Conservation (phyloP, 768 basidiomycete species). For the Termitomyces sp. region DNA sequence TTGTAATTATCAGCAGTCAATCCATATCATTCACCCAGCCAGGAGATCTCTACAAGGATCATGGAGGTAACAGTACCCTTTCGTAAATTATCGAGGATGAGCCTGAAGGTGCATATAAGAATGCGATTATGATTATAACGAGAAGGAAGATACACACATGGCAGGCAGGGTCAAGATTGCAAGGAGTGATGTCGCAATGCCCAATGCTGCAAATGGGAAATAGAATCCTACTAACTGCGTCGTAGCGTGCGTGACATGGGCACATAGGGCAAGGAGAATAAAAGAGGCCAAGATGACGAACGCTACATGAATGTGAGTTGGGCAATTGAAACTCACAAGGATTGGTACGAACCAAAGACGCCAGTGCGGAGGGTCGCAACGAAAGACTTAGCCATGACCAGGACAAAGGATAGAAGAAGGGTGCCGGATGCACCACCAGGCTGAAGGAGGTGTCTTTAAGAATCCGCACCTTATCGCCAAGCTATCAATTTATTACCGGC, state of each 20-base stretch:
- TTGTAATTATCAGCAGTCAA: background rate
- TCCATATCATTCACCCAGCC: constrained; percentile 32
- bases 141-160: constrained; percentile 30
- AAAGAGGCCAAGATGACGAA: constrained; percentile 24
- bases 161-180: constrained; percentile 38
- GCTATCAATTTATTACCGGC: background rate
- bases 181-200: constrained; percentile 33
- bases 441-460: background rate
- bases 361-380: background rate
- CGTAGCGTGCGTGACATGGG: constrained; percentile 22
- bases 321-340: background rate
- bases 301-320: constrained; percentile 2
- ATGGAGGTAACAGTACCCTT: constrained; percentile 37
- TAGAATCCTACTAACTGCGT: constrained; percentile 15
- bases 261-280: constrained; percentile 25
- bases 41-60: constrained; percentile 37
- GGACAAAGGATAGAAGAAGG: too few species aligned
- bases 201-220: constrained; percentile 32
- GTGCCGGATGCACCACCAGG: background rate
- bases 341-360: background rate
- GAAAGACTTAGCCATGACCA: background rate
- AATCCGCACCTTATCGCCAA: too few species aligned
- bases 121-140: background rate
- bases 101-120: constrained; percentile 20
- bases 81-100: constrained; percentile 32